These are phyloP conservation scores for Melastoma candidum DNA, from an alignment of 441 rosid species.

Conservation along the genomic window DNA sequence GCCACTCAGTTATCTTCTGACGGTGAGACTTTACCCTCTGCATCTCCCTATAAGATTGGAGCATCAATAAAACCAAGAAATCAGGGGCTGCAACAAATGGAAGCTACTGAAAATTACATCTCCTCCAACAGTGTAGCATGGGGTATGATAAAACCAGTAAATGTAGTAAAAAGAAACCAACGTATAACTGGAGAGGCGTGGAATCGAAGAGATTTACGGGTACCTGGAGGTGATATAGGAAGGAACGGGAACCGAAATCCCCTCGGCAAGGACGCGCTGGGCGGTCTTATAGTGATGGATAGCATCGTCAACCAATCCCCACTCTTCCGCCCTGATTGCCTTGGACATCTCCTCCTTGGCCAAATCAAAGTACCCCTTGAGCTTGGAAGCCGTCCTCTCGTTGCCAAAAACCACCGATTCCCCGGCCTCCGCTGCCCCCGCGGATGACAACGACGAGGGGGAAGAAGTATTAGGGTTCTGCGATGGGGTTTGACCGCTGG, in stretches of 20 bases:
- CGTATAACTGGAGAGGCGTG: background rate
- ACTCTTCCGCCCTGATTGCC: slow-evolving; percentile 80
- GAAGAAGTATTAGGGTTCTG: too few species aligned
- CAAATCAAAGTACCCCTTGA: slow-evolving; percentile 79
- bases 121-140: too few species aligned
- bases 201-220: background rate
- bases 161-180: background rate
- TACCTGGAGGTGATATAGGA: slow-evolving; percentile 62
- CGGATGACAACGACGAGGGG: too few species aligned
- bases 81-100: background rate
- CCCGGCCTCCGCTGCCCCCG: slow-evolving; percentile 28
- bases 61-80: background rate
- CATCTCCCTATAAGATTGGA: slow-evolving; percentile 39
- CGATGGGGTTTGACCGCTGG: too few species aligned
- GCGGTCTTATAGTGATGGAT: slow-evolving; percentile 64
- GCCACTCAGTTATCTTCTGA: slow-evolving; percentile 85
- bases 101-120: background rate
- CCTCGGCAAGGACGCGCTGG: slow-evolving; percentile 58
- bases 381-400: slow-evolving; percentile 77
- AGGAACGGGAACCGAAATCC: slow-evolving; percentile 53
- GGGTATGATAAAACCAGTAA: too few species aligned
- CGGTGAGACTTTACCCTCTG: slow-evolving; percentile 75
- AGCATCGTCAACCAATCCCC: slow-evolving; percentile 76
- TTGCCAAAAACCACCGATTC: slow-evolving; percentile 24
- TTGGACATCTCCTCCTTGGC: slow-evolving; percentile 73